phyloP scores from a whole-genome alignment of 257 asterid genomes.

The Solanum bulbocastanum region DNA sequence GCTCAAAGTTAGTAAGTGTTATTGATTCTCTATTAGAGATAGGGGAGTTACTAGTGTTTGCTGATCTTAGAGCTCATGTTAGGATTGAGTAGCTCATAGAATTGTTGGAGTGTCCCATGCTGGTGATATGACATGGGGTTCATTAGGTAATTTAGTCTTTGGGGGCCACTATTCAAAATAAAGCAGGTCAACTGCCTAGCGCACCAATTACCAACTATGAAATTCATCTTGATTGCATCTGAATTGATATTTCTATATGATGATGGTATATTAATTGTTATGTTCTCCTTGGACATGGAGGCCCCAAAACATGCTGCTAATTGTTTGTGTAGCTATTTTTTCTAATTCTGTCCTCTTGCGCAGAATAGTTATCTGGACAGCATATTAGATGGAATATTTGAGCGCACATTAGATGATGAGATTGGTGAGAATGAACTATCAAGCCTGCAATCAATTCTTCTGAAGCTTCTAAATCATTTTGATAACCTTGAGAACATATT shows the following conservation, averaged over 20 bases:
- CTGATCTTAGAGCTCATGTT: not conserved
- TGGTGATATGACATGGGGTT: not conserved
- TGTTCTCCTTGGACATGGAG: not conserved
- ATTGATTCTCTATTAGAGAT: not conserved
- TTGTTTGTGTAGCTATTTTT: not conserved
- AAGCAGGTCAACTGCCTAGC: not conserved
- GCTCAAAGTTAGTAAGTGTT: not conserved
- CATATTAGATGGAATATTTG: conserved; percentile 56
- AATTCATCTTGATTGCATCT: not conserved
- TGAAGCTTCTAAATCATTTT: conserved; percentile 51
- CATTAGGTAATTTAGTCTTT: not conserved
- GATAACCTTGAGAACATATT: conserved; percentile 41
- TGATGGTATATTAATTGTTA: conserved; percentile 3
- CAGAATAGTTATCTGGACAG: conserved; percentile 44
- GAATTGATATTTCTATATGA: not conserved
- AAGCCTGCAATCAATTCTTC: conserved; percentile 58
- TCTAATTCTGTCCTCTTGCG: conserved; percentile 6
- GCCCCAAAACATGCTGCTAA: not conserved
- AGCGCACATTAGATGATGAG: conserved; percentile 25
- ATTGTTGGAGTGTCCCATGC: not conserved
- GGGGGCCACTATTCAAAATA: not conserved
- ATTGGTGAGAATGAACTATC: conserved; percentile 46
- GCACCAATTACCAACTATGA: not conserved
- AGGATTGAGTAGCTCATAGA: not conserved
- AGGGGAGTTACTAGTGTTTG: not conserved